Evolutionary conservation across 2,329 filamentous ascomycete genomes (phyloP).

Genomic region (Aureobasidium melanogenum): DNA sequence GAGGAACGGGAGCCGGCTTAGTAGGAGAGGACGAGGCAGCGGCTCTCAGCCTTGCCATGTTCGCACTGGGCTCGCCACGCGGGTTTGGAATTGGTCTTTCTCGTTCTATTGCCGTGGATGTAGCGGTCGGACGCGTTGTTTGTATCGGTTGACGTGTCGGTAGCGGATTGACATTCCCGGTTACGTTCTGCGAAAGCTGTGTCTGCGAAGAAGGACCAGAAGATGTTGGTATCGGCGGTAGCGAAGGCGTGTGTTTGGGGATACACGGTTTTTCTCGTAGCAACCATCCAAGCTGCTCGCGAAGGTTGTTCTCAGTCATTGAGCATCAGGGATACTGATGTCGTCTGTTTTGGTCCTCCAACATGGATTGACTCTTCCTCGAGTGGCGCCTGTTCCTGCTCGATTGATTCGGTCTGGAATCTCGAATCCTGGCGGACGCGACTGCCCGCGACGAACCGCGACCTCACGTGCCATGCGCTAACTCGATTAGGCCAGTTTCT

Average conservation of each 20-base stretch:
- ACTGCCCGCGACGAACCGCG: background rate
- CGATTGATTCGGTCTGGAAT: background rate
- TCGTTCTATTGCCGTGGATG: background rate
- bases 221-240: constrained; percentile 5
- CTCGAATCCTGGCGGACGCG: constrained; percentile 6
- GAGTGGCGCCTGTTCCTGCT: constrained; percentile 4
- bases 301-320: constrained; percentile 43
- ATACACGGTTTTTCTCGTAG: constrained; percentile 36
- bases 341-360: background rate
- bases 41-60: constrained; percentile 37
- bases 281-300: constrained; percentile 41
- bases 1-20: background rate
- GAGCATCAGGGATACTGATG: constrained; percentile 13
- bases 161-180: constrained; percentile 1
- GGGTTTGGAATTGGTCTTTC: background rate
- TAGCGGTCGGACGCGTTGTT: background rate
- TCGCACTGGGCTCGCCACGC: constrained; percentile 12
- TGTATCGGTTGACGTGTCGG: background rate
- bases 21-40: constrained; percentile 29
- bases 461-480: background rate
- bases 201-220: background rate
- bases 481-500: background rate
- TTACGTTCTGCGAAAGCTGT: background rate
- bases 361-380: background rate
- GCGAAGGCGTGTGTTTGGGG: constrained; percentile 21